These are phyloP conservation scores for Saccharum officinarum DNA, from an alignment of 176 grass and related monocot species.

Conservation along the genomic window DNA sequence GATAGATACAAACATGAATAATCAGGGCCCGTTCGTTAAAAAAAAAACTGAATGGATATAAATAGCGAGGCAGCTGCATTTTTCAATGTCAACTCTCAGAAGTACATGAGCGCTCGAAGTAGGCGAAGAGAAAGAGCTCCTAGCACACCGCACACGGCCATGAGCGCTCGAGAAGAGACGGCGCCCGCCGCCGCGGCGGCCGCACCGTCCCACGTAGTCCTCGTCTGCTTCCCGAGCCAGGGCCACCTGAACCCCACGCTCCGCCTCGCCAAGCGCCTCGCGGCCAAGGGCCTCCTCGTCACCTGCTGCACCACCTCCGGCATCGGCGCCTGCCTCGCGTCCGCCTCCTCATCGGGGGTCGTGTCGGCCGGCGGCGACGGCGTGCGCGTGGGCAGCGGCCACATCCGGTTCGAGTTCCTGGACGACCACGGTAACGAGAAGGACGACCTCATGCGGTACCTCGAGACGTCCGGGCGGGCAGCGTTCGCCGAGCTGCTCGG, in stretches of 20 bases:
- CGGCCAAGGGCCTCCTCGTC: conserved; percentile 63
- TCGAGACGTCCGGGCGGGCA: conserved; percentile 18
- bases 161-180: no score
- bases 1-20: no score
- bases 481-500: conserved; percentile 39
- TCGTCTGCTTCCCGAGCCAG: conserved; percentile 66
- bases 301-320: conserved; percentile 57
- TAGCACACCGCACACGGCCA: no score
- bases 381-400: conserved; percentile 40
- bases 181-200: no score
- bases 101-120: no score
- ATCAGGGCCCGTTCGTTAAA: no score
- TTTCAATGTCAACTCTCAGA: no score
- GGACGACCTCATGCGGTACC: conserved; percentile 40
- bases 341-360: neutral
- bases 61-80: no score
- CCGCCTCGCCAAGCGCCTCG: conserved; percentile 74
- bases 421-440: conserved; percentile 5
- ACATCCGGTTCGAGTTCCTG: conserved; percentile 77
- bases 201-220: conserved; percentile 44
- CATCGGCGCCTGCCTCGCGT: conserved; percentile 19
- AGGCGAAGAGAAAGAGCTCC: no score
- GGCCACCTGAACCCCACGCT: conserved; percentile 78
- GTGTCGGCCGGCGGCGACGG: conserved; percentile 22
- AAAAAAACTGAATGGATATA: no score